Base-by-base conservation (phyloP, 495 filamentous ascomycete species). In the Staphylotrichum tortipilum region DNA sequence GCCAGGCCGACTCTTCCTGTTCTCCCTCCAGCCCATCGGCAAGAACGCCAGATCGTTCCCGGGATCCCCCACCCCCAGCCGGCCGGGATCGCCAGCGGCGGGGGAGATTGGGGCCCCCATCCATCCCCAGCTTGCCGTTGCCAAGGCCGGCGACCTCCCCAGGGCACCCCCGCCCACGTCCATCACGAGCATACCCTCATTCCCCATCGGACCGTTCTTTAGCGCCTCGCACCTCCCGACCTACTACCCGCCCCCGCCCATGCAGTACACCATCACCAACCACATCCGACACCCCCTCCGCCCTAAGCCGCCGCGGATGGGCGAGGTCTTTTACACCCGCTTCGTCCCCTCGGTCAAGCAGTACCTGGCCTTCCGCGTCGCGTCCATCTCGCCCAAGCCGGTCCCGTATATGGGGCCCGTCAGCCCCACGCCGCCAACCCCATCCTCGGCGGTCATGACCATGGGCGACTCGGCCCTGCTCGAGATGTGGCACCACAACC, bases 401-500 rank as follows among this genome's bases (percentile, higher is more conserved):
- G 71, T 77, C 2, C 63, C 72, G 0, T 73, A 79, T 53, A 65
- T 72, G 44, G 81, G 80, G 0, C 80, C 81, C 12, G 58, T 76
- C 12, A 57, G 70, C 12, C 51, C 67, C 58, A 57, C 60, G 18
- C 57, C 66, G 34, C 69, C 62, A 49, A n/a, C 37, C 57, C 0
- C 31, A 50, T 9, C n/a, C n/a, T n/a, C n/a, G n/a, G n/a, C n/a
- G n/a, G 46, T 71, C 51, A 17, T 55, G 55, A 42, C 60, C 55
- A 18, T 83, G 69, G 66, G 60, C 9, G 92, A 98, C 60, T 64
- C 80, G 7, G 82, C 88, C n/a, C 71, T 88, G 23, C 65, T 98
- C 18, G 79, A 95, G 57, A 76, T 77, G 53, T 98, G 92, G 92
- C 88, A 95, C 79, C 86, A 92, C 51, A 80, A 83, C 44, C 85